phyloP scores from a whole-genome alignment of 176 grass and related monocot genomes.

The Urochloa ruziziensis region DNA sequence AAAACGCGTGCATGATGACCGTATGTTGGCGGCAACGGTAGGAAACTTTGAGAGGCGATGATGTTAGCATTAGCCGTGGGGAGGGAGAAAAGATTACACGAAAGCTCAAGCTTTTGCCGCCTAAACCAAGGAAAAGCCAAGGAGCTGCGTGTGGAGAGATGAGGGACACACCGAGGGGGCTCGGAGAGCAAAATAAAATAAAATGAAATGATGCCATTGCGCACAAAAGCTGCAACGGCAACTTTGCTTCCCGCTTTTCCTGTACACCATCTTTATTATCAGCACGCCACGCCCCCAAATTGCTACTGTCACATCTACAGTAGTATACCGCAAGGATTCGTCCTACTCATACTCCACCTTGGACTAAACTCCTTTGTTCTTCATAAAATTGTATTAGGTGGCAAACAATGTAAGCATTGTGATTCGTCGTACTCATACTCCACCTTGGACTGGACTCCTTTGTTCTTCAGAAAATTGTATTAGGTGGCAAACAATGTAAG shows the following conservation, averaged over 20 bases:
- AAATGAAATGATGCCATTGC: not conserved
- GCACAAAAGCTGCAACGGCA: slow-evolving; percentile 24
- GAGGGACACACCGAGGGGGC: too few relatives aligned
- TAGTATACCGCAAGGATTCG: not conserved
- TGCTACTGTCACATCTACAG: too few relatives aligned
- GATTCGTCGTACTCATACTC: too few relatives aligned
- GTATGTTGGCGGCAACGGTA: not conserved
- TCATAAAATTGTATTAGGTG: not conserved
- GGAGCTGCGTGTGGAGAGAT: too few relatives aligned
- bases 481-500: not conserved
- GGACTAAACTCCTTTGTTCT: not conserved
- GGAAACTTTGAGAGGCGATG: not conserved
- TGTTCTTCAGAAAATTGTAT: not conserved
- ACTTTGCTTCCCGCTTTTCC: slow-evolving; percentile 39
- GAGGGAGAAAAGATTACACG: not conserved
- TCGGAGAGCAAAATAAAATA: too few relatives aligned
- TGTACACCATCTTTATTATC: not conserved
- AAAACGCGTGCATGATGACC: not conserved
- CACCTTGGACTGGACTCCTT: too few relatives aligned
- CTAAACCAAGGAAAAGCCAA: not conserved
- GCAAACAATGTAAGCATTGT: not conserved
- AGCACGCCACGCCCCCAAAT: not conserved
- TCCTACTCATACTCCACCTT: not conserved
- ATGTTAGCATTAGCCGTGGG: not conserved
- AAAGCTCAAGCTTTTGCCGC: slow-evolving; percentile 1